Evolutionary conservation across 306 rosid species (phyloP).

Genomic region (Lithocarpus polystachyus): DNA sequence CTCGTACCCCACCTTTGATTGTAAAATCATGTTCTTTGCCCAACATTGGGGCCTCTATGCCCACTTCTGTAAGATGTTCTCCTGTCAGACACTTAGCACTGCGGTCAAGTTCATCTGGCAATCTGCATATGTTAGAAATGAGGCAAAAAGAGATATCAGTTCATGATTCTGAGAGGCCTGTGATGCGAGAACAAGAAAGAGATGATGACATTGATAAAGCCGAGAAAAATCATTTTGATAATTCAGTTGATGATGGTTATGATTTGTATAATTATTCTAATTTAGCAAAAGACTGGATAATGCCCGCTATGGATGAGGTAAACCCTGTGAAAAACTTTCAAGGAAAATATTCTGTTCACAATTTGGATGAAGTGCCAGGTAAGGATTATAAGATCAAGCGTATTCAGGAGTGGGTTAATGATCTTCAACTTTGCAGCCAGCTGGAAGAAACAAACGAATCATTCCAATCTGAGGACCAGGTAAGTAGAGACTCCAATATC

Average conservation of each 20-base stretch:
- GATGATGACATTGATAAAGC: constrained; percentile 31
- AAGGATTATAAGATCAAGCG: constrained; percentile 68
- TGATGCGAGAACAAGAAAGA: constrained; percentile 34
- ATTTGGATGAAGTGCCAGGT: constrained; percentile 37
- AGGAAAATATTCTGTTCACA: constrained; percentile 40
- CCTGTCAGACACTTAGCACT: constrained; percentile 19
- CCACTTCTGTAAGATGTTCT: constrained; percentile 25
- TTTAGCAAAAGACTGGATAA: constrained; percentile 64
- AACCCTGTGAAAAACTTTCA: constrained; percentile 26
- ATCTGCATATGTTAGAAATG: constrained; percentile 47
- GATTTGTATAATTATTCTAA: constrained; percentile 45
- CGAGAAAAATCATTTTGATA: constrained; percentile 36
- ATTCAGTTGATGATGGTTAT: constrained; percentile 46
- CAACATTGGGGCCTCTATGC: constrained; percentile 41
- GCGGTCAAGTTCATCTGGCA: constrained; percentile 64
- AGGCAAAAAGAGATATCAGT: constrained; percentile 32
- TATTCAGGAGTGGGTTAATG: constrained; percentile 84
- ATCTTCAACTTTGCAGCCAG: constrained; percentile 58
- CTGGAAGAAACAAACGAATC: constrained; percentile 54
- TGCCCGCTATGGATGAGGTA: constrained; percentile 49
- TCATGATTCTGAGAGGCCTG: constrained; percentile 39
- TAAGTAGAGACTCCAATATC: constrained; percentile 32
- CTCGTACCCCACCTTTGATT: constrained; percentile 25
- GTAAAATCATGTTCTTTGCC: constrained; percentile 62
- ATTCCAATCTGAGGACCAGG: constrained; percentile 32